phyloP scores from a whole-genome alignment of 495 filamentous ascomycete species.

The Antarctomyces pellizariae region DNA sequence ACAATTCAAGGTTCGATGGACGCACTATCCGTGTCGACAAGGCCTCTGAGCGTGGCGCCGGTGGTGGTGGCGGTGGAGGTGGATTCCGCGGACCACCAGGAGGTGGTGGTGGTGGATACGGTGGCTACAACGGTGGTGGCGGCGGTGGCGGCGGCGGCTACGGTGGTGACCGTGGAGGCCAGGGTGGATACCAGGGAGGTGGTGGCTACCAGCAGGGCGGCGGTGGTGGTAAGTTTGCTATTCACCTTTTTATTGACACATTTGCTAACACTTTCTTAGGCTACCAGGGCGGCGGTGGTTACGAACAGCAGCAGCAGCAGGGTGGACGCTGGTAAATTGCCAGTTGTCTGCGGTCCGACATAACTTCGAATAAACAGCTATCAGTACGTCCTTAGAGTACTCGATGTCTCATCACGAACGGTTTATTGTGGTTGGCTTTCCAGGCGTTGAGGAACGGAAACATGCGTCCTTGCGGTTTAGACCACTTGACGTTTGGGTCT shows the following conservation, averaged over 20 bases:
- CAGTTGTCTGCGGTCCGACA: too few relatives aligned
- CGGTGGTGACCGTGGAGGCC: constrained; percentile 10
- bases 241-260: neutral
- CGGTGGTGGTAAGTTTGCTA: constrained; percentile 6
- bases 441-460: too few relatives aligned
- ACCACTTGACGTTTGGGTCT: too few relatives aligned
- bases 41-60: constrained; percentile 56
- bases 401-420: too few relatives aligned
- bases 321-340: too few relatives aligned
- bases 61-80: constrained; percentile 27
- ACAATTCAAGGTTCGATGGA: constrained; percentile 60
- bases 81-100: constrained; percentile 15
- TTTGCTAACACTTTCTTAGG: too few relatives aligned
- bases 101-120: constrained; percentile 14
- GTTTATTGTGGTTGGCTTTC: too few relatives aligned
- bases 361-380: too few relatives aligned
- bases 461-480: too few relatives aligned
- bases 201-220: constrained; percentile 5
- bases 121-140: constrained; percentile 11
- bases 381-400: too few relatives aligned
- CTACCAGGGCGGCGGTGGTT: too few relatives aligned
- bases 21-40: constrained; percentile 90
- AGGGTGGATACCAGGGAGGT: constrained; percentile 11
- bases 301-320: too few relatives aligned
- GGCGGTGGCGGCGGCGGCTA: constrained; percentile 10